Base-by-base conservation (phyloP, 176 grass and related monocot species). In the Puya raimondii region DNA sequence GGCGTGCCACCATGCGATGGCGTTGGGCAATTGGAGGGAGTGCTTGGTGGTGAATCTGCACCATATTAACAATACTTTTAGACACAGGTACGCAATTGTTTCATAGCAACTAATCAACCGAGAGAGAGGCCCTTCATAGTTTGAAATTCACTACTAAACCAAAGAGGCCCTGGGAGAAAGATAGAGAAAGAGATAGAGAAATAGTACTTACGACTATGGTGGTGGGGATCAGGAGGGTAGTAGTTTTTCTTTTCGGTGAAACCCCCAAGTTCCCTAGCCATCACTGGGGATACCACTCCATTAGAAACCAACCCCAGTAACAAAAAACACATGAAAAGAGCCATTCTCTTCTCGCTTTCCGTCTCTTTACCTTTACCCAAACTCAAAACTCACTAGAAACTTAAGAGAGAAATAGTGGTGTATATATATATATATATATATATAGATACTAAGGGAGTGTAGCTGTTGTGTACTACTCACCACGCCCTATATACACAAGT, bases 21-120 rank as follows among this genome's bases (percentile, higher is more conserved):
- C 47, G 76, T 47, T n/a, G 78, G 70, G 23, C 79, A 8, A 52
- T 75, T 71, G 7, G 71, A 14, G 3, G 79, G 48, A 27, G 66
- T 56, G 21, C 56, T 18, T 18, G 56, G 9, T 22, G 56, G 16
- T 61, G 56, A 18, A 61, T 61, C 56, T 61, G 56, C 56, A 61
- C 16, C 56, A 61, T 61, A 20, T 20, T 7, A 18, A 42, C 33
- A 42, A 42, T 4, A 42, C 4, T 42, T 7, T 5, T 6, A 42
- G 33, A 7, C 33, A 42, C 1, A 42, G 33, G 33, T 42, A 42
- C 33, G 33, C 33, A 42, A 42, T 42, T 42, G 33, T 42, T 42
- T 42, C 33, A 42, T 7, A 42, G 6, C 33, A 42, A 42, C 33
- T 42, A 6, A 42, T 42, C 33, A 6, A 42, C 33, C 33, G 4